Conservation (phyloP, 352 stramenopile species). For the Globisporangium barbulae region DNA sequence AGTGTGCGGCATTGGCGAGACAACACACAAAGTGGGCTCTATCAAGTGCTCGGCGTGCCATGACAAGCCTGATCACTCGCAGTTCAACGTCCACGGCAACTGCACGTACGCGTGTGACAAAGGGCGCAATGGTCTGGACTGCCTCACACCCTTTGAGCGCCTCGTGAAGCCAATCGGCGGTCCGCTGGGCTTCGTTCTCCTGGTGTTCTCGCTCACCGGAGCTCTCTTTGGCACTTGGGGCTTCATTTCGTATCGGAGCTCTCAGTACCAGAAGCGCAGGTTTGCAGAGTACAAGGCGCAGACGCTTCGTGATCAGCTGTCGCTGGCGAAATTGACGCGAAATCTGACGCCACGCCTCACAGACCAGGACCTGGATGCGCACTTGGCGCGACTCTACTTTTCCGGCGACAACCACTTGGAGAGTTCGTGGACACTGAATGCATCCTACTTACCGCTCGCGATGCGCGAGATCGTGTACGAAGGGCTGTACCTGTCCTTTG, state of each 20-base stretch:
- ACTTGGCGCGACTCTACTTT: constrained; percentile 75
- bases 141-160: constrained; percentile 79
- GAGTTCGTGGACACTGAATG: constrained; percentile 60
- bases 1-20: constrained; percentile 73
- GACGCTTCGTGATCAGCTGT: constrained; percentile 68
- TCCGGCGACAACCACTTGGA: constrained; percentile 66
- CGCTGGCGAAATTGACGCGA: constrained; percentile 63
- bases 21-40: constrained; percentile 47
- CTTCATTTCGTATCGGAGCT: constrained; percentile 62
- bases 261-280: constrained; percentile 38
- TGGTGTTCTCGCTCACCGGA: constrained; percentile 52
- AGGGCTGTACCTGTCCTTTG: constrained; percentile 67
- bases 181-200: constrained; percentile 64
- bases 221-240: constrained; percentile 66
- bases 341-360: constrained; percentile 71
- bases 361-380: constrained; percentile 70
- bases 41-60: constrained; percentile 47
- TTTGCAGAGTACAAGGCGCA: constrained; percentile 76
- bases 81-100: constrained; percentile 76
- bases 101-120: constrained; percentile 83
- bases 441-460: constrained; percentile 46
- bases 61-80: constrained; percentile 61
- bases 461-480: constrained; percentile 77
- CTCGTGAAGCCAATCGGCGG: constrained; percentile 80
- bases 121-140: constrained; percentile 72